Evolutionary conservation across 495 filamentous ascomycete genomes (phyloP).

Genomic region (Aspergillus biplanus): DNA sequence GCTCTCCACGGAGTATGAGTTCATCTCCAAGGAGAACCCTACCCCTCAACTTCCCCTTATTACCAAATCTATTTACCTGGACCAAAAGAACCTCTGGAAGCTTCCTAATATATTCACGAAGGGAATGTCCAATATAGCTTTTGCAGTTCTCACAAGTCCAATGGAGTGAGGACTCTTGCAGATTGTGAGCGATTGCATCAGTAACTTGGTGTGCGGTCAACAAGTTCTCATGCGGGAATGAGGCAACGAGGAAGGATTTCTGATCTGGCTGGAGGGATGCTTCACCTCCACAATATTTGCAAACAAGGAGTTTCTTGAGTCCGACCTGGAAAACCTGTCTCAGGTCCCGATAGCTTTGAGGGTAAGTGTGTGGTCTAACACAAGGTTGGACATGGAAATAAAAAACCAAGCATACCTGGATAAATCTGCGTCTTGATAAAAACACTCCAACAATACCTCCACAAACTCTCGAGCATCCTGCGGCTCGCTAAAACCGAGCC

Average conservation of each 20-base stretch:
- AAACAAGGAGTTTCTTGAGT: slow-evolving; percentile 8
- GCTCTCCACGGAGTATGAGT: slow-evolving; percentile 12
- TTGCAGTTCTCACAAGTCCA: slow-evolving; percentile 12
- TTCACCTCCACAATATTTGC: slow-evolving; percentile 4
- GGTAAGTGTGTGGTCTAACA: neutral
- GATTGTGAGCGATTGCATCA: slow-evolving; percentile 10
- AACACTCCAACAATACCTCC: slow-evolving; percentile 17
- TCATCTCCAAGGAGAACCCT: slow-evolving; percentile 4
- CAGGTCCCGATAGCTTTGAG: neutral
- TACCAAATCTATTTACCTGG: slow-evolving; percentile 13
- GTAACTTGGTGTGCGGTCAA: neutral
- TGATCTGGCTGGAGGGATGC: neutral
- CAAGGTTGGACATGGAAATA: neutral
- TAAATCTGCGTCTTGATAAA: slow-evolving; percentile 1
- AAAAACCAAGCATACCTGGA: slow-evolving; percentile 18
- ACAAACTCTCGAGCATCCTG: slow-evolving; percentile 36
- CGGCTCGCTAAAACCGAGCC: slow-evolving; percentile 8
- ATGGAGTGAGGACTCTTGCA: neutral
- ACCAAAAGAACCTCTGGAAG: slow-evolving; percentile 26
- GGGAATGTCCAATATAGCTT: neutral
- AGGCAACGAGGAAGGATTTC: slow-evolving; percentile 7
- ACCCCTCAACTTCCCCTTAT: neutral
- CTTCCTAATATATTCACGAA: neutral
- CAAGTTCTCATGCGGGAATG: neutral
- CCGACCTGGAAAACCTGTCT: slow-evolving; percentile 8